Percentiles rank a stretch among this genome's conserved stretches.
Conservation (phyloP, 371 early-diverging fungal genomes). For the Apophysomyces sp. region DNA sequence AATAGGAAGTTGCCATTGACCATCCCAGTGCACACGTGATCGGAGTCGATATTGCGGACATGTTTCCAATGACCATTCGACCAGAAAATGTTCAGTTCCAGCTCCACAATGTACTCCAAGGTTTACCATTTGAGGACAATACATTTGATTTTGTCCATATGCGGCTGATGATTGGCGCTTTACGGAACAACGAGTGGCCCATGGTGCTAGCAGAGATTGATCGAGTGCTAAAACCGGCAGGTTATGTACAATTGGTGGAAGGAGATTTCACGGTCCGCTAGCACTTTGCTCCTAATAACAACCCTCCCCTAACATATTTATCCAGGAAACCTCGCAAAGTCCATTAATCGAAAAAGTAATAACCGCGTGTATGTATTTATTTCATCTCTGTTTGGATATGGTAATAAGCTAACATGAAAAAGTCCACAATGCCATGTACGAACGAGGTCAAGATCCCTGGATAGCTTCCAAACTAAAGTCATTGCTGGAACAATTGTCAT, state of each 20-base stretch:
- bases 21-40: constrained; percentile 49
- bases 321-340: not conserved
- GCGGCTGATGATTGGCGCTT: constrained; percentile 38
- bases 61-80: constrained; percentile 46
- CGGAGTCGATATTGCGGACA: constrained; percentile 56
- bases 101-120: constrained; percentile 31
- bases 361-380: constrained; percentile 15
- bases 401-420: not conserved
- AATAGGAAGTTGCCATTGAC: constrained; percentile 58
- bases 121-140: constrained; percentile 42
- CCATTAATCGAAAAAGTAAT: constrained; percentile 1
- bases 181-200: constrained; percentile 37
- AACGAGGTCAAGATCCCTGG: constrained; percentile 35
- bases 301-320: not conserved
- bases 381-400: not conserved
- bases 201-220: constrained; percentile 28
- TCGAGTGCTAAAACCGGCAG: constrained; percentile 51
- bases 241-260: constrained; percentile 44
- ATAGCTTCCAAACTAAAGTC: constrained; percentile 29
- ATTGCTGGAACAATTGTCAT: constrained; percentile 1
- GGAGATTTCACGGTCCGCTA: constrained; percentile 39
- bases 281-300: not conserved
- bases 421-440: constrained; percentile 32
- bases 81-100: constrained; percentile 47
- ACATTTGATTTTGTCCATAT: constrained; percentile 52